phyloP scores from a whole-genome alignment of 305 asterid genomes.

The Stenogyne calaminthoides region DNA sequence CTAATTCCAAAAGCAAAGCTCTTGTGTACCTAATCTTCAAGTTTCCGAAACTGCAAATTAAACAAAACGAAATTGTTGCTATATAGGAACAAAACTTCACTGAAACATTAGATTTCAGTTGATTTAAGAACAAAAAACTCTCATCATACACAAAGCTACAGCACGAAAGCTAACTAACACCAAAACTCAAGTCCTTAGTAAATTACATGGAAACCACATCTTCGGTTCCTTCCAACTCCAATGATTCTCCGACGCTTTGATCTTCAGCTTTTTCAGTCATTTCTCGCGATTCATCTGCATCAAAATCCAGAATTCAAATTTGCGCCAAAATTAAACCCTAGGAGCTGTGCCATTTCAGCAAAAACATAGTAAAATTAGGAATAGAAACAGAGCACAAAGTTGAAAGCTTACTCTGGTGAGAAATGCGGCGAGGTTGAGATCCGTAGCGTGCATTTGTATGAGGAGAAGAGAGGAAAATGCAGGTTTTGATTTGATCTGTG shows the following conservation, averaged over 20 bases:
- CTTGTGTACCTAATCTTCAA: slow-evolving; percentile 38
- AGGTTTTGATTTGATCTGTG: not conserved
- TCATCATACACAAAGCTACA: not conserved
- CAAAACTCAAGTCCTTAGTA: not conserved
- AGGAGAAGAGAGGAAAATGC: slow-evolving; percentile 11
- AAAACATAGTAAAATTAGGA: slow-evolving; percentile 9
- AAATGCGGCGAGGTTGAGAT: not conserved
- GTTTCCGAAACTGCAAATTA: slow-evolving; percentile 29
- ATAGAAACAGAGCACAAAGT: slow-evolving; percentile 14
- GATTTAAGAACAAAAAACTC: not conserved
- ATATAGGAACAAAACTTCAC: not conserved
- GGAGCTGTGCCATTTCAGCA: not conserved
- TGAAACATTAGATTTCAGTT: not conserved
- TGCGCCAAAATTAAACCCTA: slow-evolving; percentile 28
- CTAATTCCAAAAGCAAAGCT: slow-evolving; percentile 45
- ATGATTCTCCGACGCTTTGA: slow-evolving; percentile 25
- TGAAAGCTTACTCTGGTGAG: not conserved
- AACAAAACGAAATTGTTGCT: slow-evolving; percentile 10
- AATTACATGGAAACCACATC: slow-evolving; percentile 33
- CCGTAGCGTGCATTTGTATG: not conserved
- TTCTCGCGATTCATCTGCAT: slow-evolving; percentile 25
- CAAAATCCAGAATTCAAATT: not conserved
- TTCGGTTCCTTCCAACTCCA: slow-evolving; percentile 16
- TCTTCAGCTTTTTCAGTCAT: slow-evolving; percentile 29
- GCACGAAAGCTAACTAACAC: not conserved